Conservation (phyloP, 2,329 filamentous ascomycete species). For the Chrysoporthe cubensis region DNA sequence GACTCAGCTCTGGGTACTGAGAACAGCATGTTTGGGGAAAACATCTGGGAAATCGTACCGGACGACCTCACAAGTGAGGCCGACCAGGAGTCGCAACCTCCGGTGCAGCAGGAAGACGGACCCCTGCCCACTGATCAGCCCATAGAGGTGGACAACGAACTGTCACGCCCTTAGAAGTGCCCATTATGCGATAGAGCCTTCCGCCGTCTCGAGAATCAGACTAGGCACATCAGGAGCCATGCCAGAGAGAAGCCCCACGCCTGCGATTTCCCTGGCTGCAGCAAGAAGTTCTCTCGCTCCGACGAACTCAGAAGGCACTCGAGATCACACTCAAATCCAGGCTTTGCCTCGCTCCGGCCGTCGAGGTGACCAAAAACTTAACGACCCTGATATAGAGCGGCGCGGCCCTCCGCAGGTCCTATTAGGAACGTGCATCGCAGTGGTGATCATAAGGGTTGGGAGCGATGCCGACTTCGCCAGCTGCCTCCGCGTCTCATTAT, state of each 20-base stretch:
- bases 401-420: too few species aligned
- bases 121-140: slow-evolving; percentile 63
- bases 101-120: slow-evolving; percentile 36
- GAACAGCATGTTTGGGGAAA: too few species aligned
- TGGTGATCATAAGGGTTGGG: too few species aligned
- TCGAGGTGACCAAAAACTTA: too few species aligned
- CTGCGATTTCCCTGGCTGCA: slow-evolving; percentile 88
- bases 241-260: slow-evolving; percentile 98
- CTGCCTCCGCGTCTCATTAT: too few species aligned
- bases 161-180: slow-evolving; percentile 97
- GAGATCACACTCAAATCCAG: slow-evolving; percentile 74
- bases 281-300: slow-evolving; percentile 93
- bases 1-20: too few species aligned
- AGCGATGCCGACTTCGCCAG: too few species aligned
- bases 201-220: slow-evolving; percentile 95
- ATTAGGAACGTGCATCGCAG: too few species aligned
- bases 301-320: slow-evolving; percentile 97
- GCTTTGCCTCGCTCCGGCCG: too few species aligned
- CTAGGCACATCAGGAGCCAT: slow-evolving; percentile 89
- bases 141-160: slow-evolving; percentile 66
- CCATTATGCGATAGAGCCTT: slow-evolving; percentile 98
- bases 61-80: too few species aligned
- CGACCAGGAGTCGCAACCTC: slow-evolving; percentile 30
- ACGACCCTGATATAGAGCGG: too few species aligned
- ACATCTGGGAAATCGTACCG: background rate